Evolutionary conservation across 352 stramenopile genomes (phyloP), one percentile per base, ranked within the genome.

Genomic region (Phytophthora brassicae): DNA sequence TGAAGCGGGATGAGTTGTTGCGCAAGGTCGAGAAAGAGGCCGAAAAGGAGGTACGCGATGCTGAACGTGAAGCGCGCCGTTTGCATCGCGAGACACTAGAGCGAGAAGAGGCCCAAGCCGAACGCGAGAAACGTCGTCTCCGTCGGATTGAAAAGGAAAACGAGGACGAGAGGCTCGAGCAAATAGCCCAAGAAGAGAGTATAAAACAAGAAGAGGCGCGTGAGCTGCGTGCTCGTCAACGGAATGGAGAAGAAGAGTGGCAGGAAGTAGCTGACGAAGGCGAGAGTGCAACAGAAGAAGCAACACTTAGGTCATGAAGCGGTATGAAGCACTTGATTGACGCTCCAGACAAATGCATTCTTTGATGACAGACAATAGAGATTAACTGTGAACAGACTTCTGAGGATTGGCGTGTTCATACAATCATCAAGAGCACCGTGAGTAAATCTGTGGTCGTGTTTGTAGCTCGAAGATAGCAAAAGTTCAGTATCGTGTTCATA

Each of bases 1-100:
- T 89, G 49, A 90, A 88, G 56, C 80, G 84, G 6, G 68, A 75
- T 0, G 84, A 93, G 68, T 60, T 91, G 36, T 60, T 93, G 43
- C 71, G 60, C 8, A 88, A 84, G 63, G 82, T 90, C 3, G 84
- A 91, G 46, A 60, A 73, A 19, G 81, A 90, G 43, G 80, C 77
- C 16, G 79, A 87, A 54, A 84, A 77, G 3, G 79, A 88, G 45
- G 29, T 55, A 6, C 68, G 83, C 5, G 78, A 89, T 56, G 57
- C 72, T 13, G 80, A 89, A 26, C 72, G 70, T 0, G 80, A 93
- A 45, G 61, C 69, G 7, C 72, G 79, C 28, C 72, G 77, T 0
- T 43, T 79, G 11, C 78, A 81, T 14, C 74, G 70, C 6, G 76
- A 91, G 52, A 68, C 84, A 44, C 50, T 86, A 23, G 81, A 91